phyloP scores from a whole-genome alignment of 2,329 filamentous ascomycete genomes.

The Cladosporium austrohemisphaericum region DNA sequence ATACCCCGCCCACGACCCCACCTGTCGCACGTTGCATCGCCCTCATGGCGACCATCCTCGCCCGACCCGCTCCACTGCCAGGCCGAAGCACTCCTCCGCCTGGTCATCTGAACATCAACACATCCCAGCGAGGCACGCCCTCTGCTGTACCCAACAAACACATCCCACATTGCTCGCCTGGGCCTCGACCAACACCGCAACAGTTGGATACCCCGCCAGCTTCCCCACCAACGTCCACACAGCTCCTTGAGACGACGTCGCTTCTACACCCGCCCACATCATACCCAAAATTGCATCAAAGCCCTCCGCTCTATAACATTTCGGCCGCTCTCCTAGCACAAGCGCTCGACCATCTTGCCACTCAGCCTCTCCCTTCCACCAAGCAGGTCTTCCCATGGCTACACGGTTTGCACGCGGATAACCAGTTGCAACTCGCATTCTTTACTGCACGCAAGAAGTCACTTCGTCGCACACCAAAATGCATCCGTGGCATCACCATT shows the following conservation, averaged over 20 bases:
- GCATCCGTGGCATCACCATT: constrained; percentile 74
- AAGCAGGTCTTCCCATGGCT: constrained; percentile 93
- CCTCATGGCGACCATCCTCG: constrained; percentile 23
- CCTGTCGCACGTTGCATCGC: neutral
- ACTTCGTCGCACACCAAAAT: constrained; percentile 67
- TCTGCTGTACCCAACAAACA: constrained; percentile 79
- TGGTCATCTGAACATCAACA: constrained; percentile 56
- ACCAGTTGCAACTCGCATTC: constrained; percentile 84
- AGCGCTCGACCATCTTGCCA: constrained; percentile 71
- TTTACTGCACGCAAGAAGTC: constrained; percentile 74
- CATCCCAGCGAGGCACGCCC: constrained; percentile 52
- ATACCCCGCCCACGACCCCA: neutral
- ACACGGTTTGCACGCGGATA: constrained; percentile 84
- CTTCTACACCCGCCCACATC: constrained; percentile 69
- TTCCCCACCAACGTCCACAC: constrained; percentile 59
- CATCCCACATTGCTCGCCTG: constrained; percentile 81
- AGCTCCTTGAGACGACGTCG: constrained; percentile 59
- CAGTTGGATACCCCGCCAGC: constrained; percentile 47
- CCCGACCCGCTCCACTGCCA: constrained; percentile 11
- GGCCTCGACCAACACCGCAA: constrained; percentile 55
- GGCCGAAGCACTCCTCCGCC: constrained; percentile 37
- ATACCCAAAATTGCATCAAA: constrained; percentile 51
- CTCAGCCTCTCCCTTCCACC: constrained; percentile 78
- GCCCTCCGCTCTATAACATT: constrained; percentile 67
- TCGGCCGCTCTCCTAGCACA: constrained; percentile 63